Percentiles rank a stretch among this genome's conserved stretches.
Evolutionary conservation across 768 basidiomycete genomes (phyloP).

Genomic region (Russula vinacea): DNA sequence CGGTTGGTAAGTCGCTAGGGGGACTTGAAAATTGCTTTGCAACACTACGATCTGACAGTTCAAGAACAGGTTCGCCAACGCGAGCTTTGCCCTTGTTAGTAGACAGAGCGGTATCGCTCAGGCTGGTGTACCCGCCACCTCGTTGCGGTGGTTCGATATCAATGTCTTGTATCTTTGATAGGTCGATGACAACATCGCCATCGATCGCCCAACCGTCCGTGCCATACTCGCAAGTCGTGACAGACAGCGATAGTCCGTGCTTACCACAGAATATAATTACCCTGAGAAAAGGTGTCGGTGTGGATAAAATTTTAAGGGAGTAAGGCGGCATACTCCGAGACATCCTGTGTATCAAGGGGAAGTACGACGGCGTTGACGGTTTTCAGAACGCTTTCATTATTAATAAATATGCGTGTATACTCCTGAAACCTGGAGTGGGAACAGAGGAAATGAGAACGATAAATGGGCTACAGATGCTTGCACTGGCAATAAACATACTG

Average conservation of each 20-base stretch:
- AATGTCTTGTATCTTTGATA: conserved; percentile 63
- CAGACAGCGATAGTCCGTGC: conserved; percentile 66
- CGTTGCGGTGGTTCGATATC: conserved; percentile 58
- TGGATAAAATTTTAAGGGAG: not conserved
- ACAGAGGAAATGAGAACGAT: not conserved
- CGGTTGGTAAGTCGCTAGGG: not conserved
- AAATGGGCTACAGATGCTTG: not conserved
- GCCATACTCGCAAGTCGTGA: conserved; percentile 89
- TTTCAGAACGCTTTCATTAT: conserved; percentile 71
- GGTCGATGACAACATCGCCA: conserved; percentile 82
- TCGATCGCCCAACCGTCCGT: conserved; percentile 87
- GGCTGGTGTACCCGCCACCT: conserved; percentile 52
- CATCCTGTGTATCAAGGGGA: conserved; percentile 75
- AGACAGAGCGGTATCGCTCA: conserved; percentile 51
- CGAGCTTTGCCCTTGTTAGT: conserved; percentile 56
- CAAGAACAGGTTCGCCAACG: conserved; percentile 20
- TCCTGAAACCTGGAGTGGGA: conserved; percentile 24
- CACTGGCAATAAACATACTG: conserved; percentile 24
- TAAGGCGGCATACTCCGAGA: conserved; percentile 57
- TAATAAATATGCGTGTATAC: conserved; percentile 48
- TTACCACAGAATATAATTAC: conserved; percentile 70
- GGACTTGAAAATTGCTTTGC: not conserved
- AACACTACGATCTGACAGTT: conserved; percentile 34
- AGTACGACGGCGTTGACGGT: conserved; percentile 61
- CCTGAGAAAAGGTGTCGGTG: conserved; percentile 39